Evolutionary conservation across 2,329 filamentous ascomycete genomes (phyloP), one percentile per base, ranked within the genome.

Genomic region (Hypomyces rosellus): DNA sequence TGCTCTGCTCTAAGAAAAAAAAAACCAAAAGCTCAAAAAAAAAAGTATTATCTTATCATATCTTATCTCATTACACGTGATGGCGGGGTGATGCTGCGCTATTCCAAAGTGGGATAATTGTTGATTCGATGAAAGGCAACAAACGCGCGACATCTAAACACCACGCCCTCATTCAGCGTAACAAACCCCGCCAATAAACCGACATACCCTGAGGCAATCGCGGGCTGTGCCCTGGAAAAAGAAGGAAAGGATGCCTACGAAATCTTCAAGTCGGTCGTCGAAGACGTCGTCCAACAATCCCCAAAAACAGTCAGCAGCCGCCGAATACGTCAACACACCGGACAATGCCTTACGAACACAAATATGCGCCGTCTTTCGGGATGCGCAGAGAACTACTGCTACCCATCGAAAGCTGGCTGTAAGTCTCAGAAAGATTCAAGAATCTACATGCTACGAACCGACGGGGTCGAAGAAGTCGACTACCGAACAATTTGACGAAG

Each of bases 351-450:
- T 96, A 58, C 86, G 91, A 61, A 78, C 77, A 34, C 86, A 88
- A 63, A 77, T 96, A 47, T 86, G 84, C 64, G 70, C 77, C 49
- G 77, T 89, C 45, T 91, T 91, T 63, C 78, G 79, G 57, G 87
- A 91, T 66, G 90, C 92, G 34, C 93, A 99, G 68, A 85, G 86
- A 60, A 95, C 88, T 1, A 95, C 88, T 0, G 89, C 91, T 1
- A 88, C 88, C 2, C 93, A 99, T 66, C 78, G 92, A 53, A 97
- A 97, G 65, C 78, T 96, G 0, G 86, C 87, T 4, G 87, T 96
- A 53, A 90, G 84, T 45, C 73, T 99, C 54, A 84, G 92, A 56
- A 96, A 96, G 69, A 80, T 96, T 40, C 92, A 97, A 62, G 92
- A 96, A 65, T 77, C 85, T 36, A 96, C 89, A 71, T 84, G 80